phyloP scores from a whole-genome alignment of 352 stramenopile species.

The Thraustochytrium striatum region DNA sequence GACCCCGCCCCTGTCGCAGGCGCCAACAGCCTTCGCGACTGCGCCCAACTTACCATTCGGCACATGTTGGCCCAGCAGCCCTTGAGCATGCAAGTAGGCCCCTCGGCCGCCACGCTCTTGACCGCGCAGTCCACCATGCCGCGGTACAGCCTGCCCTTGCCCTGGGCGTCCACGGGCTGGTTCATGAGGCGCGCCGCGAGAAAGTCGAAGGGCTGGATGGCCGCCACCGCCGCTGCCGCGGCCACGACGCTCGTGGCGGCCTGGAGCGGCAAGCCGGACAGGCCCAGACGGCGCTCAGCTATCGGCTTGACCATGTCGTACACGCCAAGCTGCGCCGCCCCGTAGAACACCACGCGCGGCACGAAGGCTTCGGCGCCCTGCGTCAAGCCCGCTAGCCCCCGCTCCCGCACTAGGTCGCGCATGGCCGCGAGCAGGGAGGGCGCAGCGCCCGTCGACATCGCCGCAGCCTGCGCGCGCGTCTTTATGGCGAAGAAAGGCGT shows the following conservation, averaged over 20 bases:
- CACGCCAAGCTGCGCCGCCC: conserved; percentile 33
- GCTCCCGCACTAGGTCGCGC: not conserved
- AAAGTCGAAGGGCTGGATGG: conserved; percentile 46
- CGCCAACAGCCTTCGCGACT: too few relatives aligned
- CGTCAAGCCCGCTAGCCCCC: not conserved
- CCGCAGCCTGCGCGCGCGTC: conserved; percentile 22
- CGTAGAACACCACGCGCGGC: conserved; percentile 30
- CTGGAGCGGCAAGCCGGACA: not conserved
- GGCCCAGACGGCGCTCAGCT: not conserved
- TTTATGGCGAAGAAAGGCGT: conserved; percentile 41
- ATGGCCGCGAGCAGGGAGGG: not conserved
- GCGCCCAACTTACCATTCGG: conserved; percentile 36
- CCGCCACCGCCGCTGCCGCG: not conserved
- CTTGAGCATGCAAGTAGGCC: conserved; percentile 24
- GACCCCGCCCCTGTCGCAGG: too few relatives aligned
- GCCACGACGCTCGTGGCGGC: not conserved
- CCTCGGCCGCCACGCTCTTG: conserved; percentile 7
- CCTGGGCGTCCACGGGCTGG: conserved; percentile 27
- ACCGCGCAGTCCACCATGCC: conserved; percentile 25
- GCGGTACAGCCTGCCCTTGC: conserved; percentile 2
- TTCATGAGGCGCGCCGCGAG: conserved; percentile 30
- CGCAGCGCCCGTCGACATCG: not conserved
- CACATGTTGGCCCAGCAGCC: conserved; percentile 39
- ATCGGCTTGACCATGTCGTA: conserved; percentile 38
- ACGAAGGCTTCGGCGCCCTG: conserved; percentile 14